These are phyloP conservation scores for Rhodotorula kratochvilovae DNA, from an alignment of 768 basidiomycete species.

Conservation along the genomic window DNA sequence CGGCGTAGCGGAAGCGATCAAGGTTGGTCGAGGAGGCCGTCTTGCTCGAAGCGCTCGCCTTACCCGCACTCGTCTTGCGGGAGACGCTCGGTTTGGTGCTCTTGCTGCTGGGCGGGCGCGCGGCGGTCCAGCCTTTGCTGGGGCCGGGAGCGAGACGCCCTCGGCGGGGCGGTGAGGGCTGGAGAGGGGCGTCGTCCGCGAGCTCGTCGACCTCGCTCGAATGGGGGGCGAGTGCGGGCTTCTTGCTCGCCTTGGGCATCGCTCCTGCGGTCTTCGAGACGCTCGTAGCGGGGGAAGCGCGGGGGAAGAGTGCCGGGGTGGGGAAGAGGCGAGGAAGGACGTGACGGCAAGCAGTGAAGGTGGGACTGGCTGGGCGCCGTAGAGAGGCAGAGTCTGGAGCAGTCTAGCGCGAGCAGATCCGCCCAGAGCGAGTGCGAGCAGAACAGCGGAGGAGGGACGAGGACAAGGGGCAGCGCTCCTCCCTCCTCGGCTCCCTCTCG, in stretches of 20 bases:
- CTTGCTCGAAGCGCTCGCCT: not conserved
- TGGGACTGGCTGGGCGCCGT: too few species aligned
- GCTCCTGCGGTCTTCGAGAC: too few species aligned
- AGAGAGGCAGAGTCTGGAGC: too few species aligned
- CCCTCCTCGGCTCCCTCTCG: too few species aligned
- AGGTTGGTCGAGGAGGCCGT: not conserved
- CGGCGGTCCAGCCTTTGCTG: not conserved
- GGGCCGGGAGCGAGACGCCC: not conserved
- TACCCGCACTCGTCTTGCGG: too few species aligned
- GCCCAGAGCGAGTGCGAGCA: too few species aligned
- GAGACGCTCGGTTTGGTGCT: not conserved
- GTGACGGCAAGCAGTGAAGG: too few species aligned
- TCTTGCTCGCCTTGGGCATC: not conserved
- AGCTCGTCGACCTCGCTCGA: not conserved
- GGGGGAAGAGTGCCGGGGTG: not conserved
- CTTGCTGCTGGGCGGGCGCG: not conserved
- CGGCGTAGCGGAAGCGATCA: not conserved
- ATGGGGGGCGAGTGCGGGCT: not conserved
- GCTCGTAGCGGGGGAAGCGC: not conserved
- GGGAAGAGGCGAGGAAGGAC: not conserved
- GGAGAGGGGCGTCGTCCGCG: not conserved
- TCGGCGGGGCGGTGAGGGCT: not conserved
- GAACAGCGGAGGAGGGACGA: too few species aligned
- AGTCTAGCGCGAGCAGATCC: too few species aligned
- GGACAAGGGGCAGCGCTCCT: too few species aligned